phyloP scores from a whole-genome alignment of 331 rosid species.

The Pyrus hybrid region DNA sequence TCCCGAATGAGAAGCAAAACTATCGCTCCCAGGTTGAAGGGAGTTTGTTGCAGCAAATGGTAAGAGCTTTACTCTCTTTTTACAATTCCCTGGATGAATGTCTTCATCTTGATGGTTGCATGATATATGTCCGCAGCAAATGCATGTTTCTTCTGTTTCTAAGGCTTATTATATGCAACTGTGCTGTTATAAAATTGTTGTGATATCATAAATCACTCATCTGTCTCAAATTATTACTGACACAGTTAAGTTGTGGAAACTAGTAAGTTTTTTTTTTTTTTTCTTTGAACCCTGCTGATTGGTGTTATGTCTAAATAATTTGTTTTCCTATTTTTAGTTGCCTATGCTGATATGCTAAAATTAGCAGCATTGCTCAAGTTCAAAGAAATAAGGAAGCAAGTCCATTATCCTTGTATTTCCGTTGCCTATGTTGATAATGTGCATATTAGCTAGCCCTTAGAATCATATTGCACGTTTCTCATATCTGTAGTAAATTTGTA shows the following conservation, averaged over 20 bases:
- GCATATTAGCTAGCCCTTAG: no score
- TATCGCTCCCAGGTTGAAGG: constrained; percentile 24
- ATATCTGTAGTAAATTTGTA: not conserved
- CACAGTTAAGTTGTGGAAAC: not conserved
- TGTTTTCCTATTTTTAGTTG: not conserved
- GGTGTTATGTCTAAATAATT: not conserved
- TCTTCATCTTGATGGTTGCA: not conserved
- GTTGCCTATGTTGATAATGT: no score
- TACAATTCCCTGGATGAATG: not conserved
- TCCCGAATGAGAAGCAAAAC: constrained; percentile 25
- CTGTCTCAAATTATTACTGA: not conserved
- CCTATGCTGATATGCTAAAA: no score
- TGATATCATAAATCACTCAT: not conserved
- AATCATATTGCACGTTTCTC: not conserved
- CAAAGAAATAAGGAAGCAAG: no score
- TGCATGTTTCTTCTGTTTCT: not conserved
- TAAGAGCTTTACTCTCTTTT: constrained; percentile 14
- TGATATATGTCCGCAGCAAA: not conserved
- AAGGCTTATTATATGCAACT: not conserved
- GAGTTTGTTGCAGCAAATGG: constrained; percentile 35
- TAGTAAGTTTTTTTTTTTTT: not conserved
- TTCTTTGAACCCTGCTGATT: not conserved
- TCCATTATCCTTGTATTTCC: no score
- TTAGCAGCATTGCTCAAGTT: no score
- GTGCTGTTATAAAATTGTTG: not conserved